phyloP scores from a whole-genome alignment of 179 eudicot species.

The Silene vulgaris region DNA sequence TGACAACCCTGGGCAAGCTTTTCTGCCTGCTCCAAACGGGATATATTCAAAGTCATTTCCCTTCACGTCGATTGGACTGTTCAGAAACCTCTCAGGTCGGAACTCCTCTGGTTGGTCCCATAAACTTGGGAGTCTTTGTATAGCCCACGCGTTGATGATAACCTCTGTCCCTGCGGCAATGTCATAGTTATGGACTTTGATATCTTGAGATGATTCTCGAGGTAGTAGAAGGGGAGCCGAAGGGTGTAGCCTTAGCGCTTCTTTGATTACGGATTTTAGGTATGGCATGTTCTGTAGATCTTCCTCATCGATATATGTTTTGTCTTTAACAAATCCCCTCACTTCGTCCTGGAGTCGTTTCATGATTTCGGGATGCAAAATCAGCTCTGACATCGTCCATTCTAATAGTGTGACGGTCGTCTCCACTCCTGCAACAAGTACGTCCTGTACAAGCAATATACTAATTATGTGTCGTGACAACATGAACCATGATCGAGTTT shows the following conservation, averaged over 20 bases:
- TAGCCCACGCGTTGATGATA: constrained; percentile 24
- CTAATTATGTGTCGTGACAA: no score
- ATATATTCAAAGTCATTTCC: constrained; percentile 20
- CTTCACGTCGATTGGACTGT: constrained; percentile 19
- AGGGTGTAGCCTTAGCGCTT: constrained; percentile 33
- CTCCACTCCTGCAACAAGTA: constrained; percentile 26
- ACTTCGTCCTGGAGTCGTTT: constrained; percentile 35
- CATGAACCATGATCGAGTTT: no score
- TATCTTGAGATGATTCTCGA: constrained; percentile 22
- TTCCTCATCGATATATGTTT: constrained; percentile 17
- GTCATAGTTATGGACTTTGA: constrained; percentile 15
- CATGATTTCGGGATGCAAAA: constrained; percentile 34
- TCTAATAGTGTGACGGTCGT: constrained; percentile 23
- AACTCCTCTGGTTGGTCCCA: constrained; percentile 35
- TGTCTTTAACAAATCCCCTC: constrained; percentile 16
- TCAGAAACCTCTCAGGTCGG: constrained; percentile 30
- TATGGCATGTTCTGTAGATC: constrained; percentile 32
- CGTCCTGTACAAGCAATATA: constrained; percentile 19
- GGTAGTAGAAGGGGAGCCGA: constrained; percentile 28
- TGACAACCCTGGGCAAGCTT: constrained; percentile 20
- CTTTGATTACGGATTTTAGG: constrained; percentile 32
- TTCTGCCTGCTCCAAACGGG: constrained; percentile 28
- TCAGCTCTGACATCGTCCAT: constrained; percentile 44
- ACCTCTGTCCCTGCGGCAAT: constrained; percentile 21
- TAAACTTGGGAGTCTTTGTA: constrained; percentile 18